phyloP scores from a whole-genome alignment of 345 rosid genomes.

The Euphorbia peplus region DNA sequence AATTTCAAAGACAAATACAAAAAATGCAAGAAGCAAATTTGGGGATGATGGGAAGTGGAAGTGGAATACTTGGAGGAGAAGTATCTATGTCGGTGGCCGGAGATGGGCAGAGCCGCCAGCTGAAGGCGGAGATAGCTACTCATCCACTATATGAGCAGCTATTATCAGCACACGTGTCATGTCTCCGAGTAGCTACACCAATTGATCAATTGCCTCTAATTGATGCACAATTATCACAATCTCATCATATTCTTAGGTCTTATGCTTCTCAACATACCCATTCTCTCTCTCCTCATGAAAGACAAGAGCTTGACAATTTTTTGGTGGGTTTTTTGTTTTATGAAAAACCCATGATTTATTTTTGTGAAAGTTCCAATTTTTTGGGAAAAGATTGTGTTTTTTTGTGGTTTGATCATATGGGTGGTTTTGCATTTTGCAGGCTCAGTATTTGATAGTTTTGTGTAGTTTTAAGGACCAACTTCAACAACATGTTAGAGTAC shows the following conservation, averaged over 20 bases:
- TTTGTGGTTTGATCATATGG: constrained; percentile 4
- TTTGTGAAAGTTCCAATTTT: neutral
- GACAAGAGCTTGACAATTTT: constrained; percentile 91
- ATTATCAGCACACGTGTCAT: constrained; percentile 78
- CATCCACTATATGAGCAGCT: constrained; percentile 91
- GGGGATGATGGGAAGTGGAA: constrained; percentile 61
- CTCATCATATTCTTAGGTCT: constrained; percentile 81
- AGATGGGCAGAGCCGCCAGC: constrained; percentile 48
- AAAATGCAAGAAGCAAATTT: constrained; percentile 74
- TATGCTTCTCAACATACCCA: constrained; percentile 57
- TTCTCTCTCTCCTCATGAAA: constrained; percentile 57
- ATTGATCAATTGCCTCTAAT: constrained; percentile 93
- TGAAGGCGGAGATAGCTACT: constrained; percentile 79
- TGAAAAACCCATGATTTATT: neutral
- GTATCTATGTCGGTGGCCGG: constrained; percentile 42
- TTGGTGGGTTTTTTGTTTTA: constrained; percentile 42
- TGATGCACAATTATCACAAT: constrained; percentile 85
- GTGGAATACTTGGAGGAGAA: constrained; percentile 36
- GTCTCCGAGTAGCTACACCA: constrained; percentile 92
- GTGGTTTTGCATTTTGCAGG: constrained; percentile 33
- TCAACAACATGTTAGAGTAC: constrained; percentile 96
- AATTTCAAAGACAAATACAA: no score
- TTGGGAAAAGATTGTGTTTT: neutral
- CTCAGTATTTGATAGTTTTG: constrained; percentile 82
- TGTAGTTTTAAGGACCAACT: constrained; percentile 97